Evolutionary conservation across 202 grass and related monocot genomes (phyloP).

Genomic region (Elaeis oleifera): DNA sequence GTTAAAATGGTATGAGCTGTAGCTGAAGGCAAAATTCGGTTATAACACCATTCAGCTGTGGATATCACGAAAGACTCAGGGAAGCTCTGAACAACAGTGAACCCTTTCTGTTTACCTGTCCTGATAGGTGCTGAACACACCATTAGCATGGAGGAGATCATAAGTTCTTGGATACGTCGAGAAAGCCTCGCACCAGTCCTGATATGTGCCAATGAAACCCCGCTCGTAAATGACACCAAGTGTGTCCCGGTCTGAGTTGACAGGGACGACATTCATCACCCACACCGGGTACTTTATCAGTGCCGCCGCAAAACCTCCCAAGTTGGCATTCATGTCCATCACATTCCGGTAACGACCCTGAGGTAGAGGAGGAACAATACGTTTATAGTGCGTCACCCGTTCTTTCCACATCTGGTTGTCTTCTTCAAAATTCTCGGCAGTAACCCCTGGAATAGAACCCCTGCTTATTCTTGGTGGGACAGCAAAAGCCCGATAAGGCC

Average conservation of each 20-base stretch:
- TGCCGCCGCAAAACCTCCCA: slow-evolving; percentile 9
- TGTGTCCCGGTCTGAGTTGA: background rate
- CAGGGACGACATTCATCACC: slow-evolving; percentile 12
- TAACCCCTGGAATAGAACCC: background rate
- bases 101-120: slow-evolving; percentile 6
- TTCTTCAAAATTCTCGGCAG: background rate
- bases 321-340: slow-evolving; percentile 18
- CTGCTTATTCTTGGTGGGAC: slow-evolving; percentile 10
- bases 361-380: background rate
- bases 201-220: slow-evolving; percentile 12
- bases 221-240: slow-evolving; percentile 10
- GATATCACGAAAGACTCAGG: too few relatives aligned
- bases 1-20: too few relatives aligned
- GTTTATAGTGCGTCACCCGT: background rate
- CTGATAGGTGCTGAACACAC: slow-evolving; percentile 14
- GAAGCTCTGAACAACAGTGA: too few relatives aligned
- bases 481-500: slow-evolving; percentile 6
- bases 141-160: slow-evolving; percentile 12
- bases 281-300: slow-evolving; percentile 7
- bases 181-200: slow-evolving; percentile 17
- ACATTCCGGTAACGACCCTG: slow-evolving; percentile 1
- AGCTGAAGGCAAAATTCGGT: too few relatives aligned
- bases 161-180: slow-evolving; percentile 12
- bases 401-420: slow-evolving; percentile 9
- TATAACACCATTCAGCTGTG: too few relatives aligned